phyloP scores from a whole-genome alignment of 495 filamentous ascomycete genomes.

The Aspergillus sclerotiicarbonarius region DNA sequence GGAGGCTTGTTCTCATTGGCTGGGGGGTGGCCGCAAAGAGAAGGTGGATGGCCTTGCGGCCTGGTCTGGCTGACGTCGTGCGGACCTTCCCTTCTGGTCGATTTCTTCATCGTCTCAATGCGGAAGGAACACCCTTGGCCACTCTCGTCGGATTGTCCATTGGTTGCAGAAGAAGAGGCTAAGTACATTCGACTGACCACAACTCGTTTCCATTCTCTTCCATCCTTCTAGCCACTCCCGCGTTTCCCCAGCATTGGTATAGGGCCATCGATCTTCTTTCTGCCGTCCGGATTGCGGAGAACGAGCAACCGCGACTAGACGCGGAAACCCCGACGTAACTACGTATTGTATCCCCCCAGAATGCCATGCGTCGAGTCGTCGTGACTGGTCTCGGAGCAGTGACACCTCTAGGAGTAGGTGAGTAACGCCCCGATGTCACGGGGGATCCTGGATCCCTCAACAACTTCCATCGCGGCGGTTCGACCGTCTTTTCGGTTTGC shows the following conservation, averaged over 20 bases:
- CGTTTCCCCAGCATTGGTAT: not conserved
- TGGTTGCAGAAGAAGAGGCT: no score
- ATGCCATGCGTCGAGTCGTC: conserved; percentile 88
- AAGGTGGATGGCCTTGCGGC: conserved; percentile 17
- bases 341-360: conserved; percentile 6
- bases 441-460: not conserved
- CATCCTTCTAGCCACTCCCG: not conserved
- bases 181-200: no score
- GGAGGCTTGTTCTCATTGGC: conserved; percentile 2
- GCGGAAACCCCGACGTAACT: not conserved
- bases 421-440: conserved; percentile 16
- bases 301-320: no score
- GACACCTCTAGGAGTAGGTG: conserved; percentile 84
- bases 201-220: not conserved
- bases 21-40: not conserved
- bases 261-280: no score
- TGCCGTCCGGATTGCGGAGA: not conserved
- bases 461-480: conserved; percentile 2
- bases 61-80: conserved; percentile 33
- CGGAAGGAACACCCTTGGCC: no score
- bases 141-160: not conserved
- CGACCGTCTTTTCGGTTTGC: conserved; percentile 7
- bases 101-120: not conserved
- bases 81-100: conserved; percentile 48
- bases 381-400: conserved; percentile 92